Evolutionary conservation across 2,329 filamentous ascomycete genomes (phyloP), one percentile per base, ranked within the genome.

Genomic region (Nigrospora sphaerica): DNA sequence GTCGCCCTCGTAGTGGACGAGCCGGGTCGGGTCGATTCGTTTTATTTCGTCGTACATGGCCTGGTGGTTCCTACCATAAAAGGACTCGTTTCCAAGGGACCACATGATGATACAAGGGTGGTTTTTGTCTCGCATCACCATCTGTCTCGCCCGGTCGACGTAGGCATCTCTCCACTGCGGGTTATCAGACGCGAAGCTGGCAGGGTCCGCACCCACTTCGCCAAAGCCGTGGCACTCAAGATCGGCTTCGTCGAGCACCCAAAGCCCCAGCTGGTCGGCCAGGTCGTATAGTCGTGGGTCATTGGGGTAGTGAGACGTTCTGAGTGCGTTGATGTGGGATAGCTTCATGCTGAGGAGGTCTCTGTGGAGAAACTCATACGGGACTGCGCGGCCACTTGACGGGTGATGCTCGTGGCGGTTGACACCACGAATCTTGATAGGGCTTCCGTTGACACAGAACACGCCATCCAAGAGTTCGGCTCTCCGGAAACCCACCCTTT

Each of bases 351-450:
- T 64, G 3, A 82, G 50, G 3, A 88, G 67, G 50, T 88, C 84
- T 1, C 69, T 63, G 45, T 74, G 70, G 54, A 87, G 73, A n/a
- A 76, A 79, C 0, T 77, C 73, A 28, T 76, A 73, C 0, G 81
- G 80, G 1, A 86, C 78, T 0, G 81, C 72, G 1, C 83, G 75
- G 0, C 83, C 83, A 6, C 73, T 74, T 46, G 73, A 66, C 0
- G 81, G 77, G 54, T 86, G 80, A 52, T 88, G 83, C 48, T 88
- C 85, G 52, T 88, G 85, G 32, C 83, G 73, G 55, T 88, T 88
- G 6, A 82, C 80, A 2, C 85, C 85, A 14, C 81, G 77, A 53
- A 88, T 71, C 13, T 84, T 76, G 46, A 88, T 73, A 0, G 79
- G 72, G 17, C 70, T 71, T 2, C 83, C 83, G 47, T 88, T 88